Evolutionary conservation across 31 red algal species (phyloP).

Genomic region (Odonthalia washingtoniensis): DNA sequence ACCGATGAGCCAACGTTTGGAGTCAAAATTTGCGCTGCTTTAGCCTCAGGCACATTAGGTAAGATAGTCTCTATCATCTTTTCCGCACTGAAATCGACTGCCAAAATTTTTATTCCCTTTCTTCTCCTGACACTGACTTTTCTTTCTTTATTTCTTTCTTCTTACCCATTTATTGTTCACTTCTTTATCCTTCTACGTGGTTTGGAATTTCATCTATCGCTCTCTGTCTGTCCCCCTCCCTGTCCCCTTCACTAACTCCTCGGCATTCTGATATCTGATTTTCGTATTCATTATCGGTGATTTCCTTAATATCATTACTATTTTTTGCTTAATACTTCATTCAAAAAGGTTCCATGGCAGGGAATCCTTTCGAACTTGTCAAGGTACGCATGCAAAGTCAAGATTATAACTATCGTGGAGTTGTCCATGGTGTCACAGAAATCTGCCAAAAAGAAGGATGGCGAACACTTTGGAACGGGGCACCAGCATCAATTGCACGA

Average conservation of each 20-base stretch:
- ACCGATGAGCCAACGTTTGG: constrained; percentile 47
- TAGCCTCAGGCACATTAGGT: constrained; percentile 65
- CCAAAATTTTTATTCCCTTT: too few species aligned
- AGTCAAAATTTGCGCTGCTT: constrained; percentile 62
- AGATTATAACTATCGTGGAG: constrained; percentile 62
- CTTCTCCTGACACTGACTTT: too few species aligned
- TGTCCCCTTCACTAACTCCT: too few species aligned
- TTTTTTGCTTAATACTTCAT: neutral
- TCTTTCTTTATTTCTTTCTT: too few species aligned
- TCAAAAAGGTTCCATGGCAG: constrained; percentile 13
- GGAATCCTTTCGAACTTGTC: constrained; percentile 86
- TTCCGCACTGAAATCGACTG: too few species aligned
- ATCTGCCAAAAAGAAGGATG: constrained; percentile 70
- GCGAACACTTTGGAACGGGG: constrained; percentile 73
- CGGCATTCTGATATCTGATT: too few species aligned
- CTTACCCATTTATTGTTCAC: too few species aligned
- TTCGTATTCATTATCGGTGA: neutral
- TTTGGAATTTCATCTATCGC: too few species aligned
- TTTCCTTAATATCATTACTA: neutral
- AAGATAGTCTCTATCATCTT: too few species aligned
- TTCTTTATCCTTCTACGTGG: too few species aligned
- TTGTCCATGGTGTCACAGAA: constrained; percentile 61
- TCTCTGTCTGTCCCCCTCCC: too few species aligned
- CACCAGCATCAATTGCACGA: too few species aligned
- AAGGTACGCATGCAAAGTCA: constrained; percentile 94